These are phyloP conservation scores for Colletotrichum sp. DNA, from an alignment of 2,329 filamentous ascomycete species.

Conservation along the genomic window DNA sequence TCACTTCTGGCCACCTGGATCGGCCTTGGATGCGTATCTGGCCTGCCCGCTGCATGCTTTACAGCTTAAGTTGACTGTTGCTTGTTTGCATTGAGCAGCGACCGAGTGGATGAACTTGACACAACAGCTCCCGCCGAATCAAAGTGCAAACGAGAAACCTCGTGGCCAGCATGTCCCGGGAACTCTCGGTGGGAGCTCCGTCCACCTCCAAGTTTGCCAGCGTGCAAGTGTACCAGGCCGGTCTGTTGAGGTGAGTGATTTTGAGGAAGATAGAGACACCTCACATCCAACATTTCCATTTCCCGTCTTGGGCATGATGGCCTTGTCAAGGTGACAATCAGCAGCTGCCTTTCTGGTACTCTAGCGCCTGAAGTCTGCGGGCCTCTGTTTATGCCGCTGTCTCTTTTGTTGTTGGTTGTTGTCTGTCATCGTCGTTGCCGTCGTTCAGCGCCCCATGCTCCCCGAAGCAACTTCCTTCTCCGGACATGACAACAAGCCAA, in stretches of 20 bases:
- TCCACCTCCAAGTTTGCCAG: background rate
- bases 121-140: slow-evolving; percentile 9
- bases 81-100: slow-evolving; percentile 10
- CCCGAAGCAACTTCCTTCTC: background rate
- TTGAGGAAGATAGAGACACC: background rate
- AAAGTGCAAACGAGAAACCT: slow-evolving; percentile 9
- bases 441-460: background rate
- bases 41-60: background rate
- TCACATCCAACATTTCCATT: background rate
- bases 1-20: background rate
- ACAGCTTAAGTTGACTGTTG: background rate
- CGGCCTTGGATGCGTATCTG: background rate
- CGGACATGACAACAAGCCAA: background rate
- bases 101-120: slow-evolving; percentile 21
- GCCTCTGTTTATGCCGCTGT: background rate
- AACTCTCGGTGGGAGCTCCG: background rate
- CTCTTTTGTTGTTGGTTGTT: background rate
- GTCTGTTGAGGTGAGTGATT: background rate
- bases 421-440: background rate
- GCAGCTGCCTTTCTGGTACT: background rate
- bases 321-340: background rate
- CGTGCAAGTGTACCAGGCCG: background rate
- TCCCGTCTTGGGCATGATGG: background rate
- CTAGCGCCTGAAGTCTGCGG: background rate
- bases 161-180: background rate